Conservation (phyloP, 495 filamentous ascomycete genomes). For the Podospora sp. region DNA sequence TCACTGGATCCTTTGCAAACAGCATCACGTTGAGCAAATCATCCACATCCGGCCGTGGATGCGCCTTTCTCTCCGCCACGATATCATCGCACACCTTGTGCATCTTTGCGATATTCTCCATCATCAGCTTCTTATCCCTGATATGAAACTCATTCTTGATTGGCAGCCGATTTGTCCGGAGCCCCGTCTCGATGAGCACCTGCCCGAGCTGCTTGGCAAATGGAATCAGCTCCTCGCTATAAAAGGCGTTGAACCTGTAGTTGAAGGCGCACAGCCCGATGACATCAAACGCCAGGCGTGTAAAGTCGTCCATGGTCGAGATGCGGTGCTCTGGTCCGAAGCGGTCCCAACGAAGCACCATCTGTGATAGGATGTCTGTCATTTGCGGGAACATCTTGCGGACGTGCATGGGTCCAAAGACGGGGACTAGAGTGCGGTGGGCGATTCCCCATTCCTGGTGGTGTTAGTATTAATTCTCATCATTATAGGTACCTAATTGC, state of each 20-base stretch:
- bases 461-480: not conserved
- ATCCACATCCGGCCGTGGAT: constrained; percentile 56
- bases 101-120: constrained; percentile 55
- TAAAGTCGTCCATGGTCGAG: constrained; percentile 69
- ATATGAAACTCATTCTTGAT: constrained; percentile 51
- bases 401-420: constrained; percentile 72
- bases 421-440: constrained; percentile 67
- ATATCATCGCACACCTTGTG: constrained; percentile 56
- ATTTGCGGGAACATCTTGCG: constrained; percentile 72
- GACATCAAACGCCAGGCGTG: constrained; percentile 47
- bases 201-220: constrained; percentile 60
- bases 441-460: constrained; percentile 65
- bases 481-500: not conserved
- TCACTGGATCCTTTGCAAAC: constrained; percentile 58
- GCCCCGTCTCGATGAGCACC: constrained; percentile 52
- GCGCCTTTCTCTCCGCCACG: constrained; percentile 53
- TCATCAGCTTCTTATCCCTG: constrained; percentile 52
- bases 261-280: constrained; percentile 66
- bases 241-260: constrained; percentile 66
- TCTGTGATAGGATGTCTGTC: constrained; percentile 69
- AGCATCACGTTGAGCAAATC: constrained; percentile 68
- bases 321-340: constrained; percentile 60
- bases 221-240: constrained; percentile 58
- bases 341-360: constrained; percentile 73
- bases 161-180: constrained; percentile 45